These are phyloP conservation scores for Xylaria flabelliformis DNA, from an alignment of 495 filamentous ascomycete species.

Conservation along the genomic window DNA sequence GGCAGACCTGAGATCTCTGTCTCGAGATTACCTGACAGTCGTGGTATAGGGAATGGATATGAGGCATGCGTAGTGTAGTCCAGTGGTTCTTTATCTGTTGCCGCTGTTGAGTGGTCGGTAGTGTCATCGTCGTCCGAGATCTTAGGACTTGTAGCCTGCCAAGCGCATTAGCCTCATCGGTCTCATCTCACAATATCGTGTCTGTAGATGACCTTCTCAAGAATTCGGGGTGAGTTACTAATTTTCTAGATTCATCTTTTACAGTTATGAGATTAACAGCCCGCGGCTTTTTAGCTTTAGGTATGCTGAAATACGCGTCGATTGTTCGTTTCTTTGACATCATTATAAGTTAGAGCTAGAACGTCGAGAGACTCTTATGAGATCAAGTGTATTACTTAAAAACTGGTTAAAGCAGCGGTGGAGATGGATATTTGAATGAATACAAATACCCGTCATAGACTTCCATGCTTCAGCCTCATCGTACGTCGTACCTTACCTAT, in stretches of 20 bases:
- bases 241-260: background rate
- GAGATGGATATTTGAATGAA: background rate
- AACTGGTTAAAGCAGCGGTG: background rate
- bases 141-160: background rate
- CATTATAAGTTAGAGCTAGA: background rate
- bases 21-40: constrained; percentile 53
- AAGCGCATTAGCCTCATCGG: background rate
- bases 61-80: constrained; percentile 54
- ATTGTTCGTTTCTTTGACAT: constrained; percentile 55
- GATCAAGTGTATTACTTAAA: background rate
- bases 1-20: constrained; percentile 40
- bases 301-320: constrained; percentile 56
- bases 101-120: too few relatives aligned
- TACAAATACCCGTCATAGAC: background rate
- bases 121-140: background rate
- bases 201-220: too few relatives aligned
- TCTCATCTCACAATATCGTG: too few relatives aligned
- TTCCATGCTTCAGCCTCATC: constrained; percentile 26
- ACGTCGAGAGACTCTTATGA: background rate
- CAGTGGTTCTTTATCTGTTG: background rate
- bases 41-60: constrained; percentile 68
- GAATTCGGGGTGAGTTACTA: background rate
- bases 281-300: constrained; percentile 47
- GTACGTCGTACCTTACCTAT: background rate
- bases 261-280: constrained; percentile 10